Evolutionary conservation across 768 basidiomycete species (phyloP), one percentile per base, ranked within the genome.

Genomic region (Tulasnella sp.): DNA sequence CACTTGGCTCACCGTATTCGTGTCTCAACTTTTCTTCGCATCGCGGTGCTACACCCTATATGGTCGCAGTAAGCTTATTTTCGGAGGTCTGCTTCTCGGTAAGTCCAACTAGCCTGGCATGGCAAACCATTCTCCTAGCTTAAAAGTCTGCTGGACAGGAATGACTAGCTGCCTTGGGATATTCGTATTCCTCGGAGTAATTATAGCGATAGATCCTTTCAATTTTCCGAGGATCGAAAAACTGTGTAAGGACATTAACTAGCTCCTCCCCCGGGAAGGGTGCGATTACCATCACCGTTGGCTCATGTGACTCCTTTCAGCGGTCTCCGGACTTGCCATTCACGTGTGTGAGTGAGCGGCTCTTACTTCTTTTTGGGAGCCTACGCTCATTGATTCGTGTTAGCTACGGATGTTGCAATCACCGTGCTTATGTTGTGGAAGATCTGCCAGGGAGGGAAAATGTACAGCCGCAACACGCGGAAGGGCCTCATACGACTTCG

Each of bases 341-440:
- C 24, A 69, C 20, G 31, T 69, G 34, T 31, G 64, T 37, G 37
- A 34, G 64, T 28, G 34, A 69, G 14, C 64, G 18, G 28, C 2
- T 31, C 12, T 37, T 37, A 14, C 22, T 37, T 11, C 31, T 6
- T 14, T 5, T 18, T 11, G 31, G 4, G 31, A 69, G 37, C 31
- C 28, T 28, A 69, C 64, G 2, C 64, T 69, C 18, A 69, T 69
- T 28, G 64, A 1, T 69, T 37, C 18, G 24, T 6, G 0, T 6
- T 41, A 77, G 76, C 76, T 41, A 77, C 58, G 12, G 76, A 77
- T 20, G 31, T 58, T 31, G 46, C 48, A 40, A 58, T 77, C 24
- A 77, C 76, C 9, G 48, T 22, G 12, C 46, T 64, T 37, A 50
- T 37, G 1, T 7, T 50, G 41, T 77, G 58, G 48, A 77, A 77